Evolutionary conservation across 805 yeast genomes (phyloP).

Genomic region (Sugiyamaella marilandica): DNA sequence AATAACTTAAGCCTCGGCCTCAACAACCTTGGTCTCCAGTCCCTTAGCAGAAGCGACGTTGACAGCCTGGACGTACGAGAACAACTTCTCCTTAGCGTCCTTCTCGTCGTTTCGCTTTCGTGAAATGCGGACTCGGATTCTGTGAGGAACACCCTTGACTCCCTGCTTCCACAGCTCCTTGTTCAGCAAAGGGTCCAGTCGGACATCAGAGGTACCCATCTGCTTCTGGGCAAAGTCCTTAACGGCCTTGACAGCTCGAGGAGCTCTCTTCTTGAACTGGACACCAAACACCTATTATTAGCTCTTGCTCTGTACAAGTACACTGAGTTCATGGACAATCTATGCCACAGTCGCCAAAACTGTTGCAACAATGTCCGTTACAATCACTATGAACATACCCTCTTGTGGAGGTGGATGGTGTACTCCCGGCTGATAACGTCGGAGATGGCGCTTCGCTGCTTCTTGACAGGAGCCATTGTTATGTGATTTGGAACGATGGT

Average conservation of each 20-base stretch:
- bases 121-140: conserved; percentile 97
- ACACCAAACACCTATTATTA: conserved; percentile 81
- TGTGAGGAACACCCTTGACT: conserved; percentile 97
- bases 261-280: conserved; percentile 99
- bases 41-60: conserved; percentile 93
- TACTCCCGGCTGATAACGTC: conserved; percentile 99
- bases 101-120: conserved; percentile 99
- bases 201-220: conserved; percentile 99
- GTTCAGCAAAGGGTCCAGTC: conserved; percentile 98
- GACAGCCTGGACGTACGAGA: conserved; percentile 97
- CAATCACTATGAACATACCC: conserved; percentile 61
- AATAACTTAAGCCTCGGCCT: conserved; percentile 52
- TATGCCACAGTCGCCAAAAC: neutral
- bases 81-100: conserved; percentile 96
- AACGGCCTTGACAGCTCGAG: conserved; percentile 99
- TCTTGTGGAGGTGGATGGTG: conserved; percentile 99
- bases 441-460: conserved; percentile 71
- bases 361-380: neutral
- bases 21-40: conserved; percentile 95
- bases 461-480: conserved; percentile 40
- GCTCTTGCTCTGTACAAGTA: neutral
- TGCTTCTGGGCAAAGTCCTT: conserved; percentile 97
- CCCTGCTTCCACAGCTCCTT: conserved; percentile 99
- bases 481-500: conserved; percentile 9
- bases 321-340: neutral